Evolutionary conservation across 2,329 filamentous ascomycete genomes (phyloP).

Genomic region (Alternaria brassicae): DNA sequence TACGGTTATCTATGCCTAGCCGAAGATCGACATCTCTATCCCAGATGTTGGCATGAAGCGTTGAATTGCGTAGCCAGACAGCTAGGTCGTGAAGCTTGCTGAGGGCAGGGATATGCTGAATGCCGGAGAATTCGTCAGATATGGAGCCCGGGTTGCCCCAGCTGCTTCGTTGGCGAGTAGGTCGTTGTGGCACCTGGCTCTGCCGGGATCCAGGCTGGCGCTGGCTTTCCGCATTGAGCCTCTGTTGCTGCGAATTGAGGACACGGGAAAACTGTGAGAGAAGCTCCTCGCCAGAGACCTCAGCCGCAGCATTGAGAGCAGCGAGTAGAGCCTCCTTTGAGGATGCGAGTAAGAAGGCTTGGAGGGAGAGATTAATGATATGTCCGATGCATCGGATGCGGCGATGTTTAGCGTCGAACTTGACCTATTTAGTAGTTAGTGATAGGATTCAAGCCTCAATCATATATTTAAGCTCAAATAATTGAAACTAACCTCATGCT

Average conservation of each 20-base stretch:
- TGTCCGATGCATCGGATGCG: not conserved
- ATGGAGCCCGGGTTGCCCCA: too few species aligned
- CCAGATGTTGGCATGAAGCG: not conserved
- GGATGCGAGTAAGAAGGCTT: not conserved
- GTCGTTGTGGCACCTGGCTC: too few species aligned
- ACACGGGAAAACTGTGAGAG: too few species aligned
- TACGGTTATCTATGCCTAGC: not conserved
- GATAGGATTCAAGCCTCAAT: too few species aligned
- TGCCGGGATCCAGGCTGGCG: too few species aligned
- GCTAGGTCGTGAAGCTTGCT: not conserved
- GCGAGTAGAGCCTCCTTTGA: not conserved
- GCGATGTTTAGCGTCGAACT: not conserved
- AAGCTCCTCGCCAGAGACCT: too few species aligned
- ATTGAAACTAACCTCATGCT: too few species aligned
- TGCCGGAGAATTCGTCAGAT: too few species aligned
- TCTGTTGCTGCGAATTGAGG: too few species aligned
- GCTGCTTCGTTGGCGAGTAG: too few species aligned
- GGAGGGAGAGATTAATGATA: not conserved
- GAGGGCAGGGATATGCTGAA: not conserved
- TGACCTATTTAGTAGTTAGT: not conserved
- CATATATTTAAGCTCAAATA: too few species aligned
- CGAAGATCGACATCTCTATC: not conserved
- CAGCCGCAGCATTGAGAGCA: not conserved
- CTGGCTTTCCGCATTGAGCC: not conserved
- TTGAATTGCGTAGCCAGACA: not conserved